Conservation (phyloP, 768 basidiomycete species). For the Suillus clintonianus region DNA sequence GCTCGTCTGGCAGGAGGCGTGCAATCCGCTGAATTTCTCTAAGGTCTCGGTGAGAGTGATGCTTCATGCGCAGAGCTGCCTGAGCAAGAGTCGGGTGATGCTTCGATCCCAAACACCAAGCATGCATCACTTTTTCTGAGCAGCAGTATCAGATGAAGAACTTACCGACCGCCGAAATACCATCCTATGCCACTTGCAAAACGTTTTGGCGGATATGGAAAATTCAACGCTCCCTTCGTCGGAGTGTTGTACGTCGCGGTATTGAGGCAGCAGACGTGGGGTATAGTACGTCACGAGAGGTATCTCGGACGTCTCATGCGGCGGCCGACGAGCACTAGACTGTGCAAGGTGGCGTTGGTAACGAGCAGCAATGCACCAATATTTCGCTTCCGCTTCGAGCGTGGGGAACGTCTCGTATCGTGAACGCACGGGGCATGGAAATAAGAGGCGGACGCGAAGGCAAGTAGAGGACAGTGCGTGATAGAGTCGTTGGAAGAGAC, state of each 20-base stretch:
- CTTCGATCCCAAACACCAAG: conserved; percentile 19
- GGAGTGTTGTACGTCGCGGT: conserved; percentile 27
- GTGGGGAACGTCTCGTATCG: conserved; percentile 22
- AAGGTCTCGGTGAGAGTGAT: conserved; percentile 39
- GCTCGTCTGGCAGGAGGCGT: conserved; percentile 38
- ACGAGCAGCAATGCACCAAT: conserved; percentile 32
- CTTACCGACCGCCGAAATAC: conserved; percentile 43
- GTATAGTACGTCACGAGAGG: conserved; percentile 35
- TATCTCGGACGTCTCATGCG: conserved; percentile 8
- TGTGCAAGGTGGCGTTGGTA: conserved; percentile 23
- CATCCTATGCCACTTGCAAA: conserved; percentile 52
- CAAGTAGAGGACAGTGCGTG: conserved; percentile 16
- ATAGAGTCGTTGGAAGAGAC: conserved; percentile 14
- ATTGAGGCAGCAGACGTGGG: conserved; percentile 41
- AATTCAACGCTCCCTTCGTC: conserved; percentile 15
- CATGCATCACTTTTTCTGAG: background rate
- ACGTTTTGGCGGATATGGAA: conserved; percentile 33
- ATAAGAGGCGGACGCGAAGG: conserved; percentile 14
- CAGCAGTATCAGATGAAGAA: background rate
- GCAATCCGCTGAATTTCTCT: conserved; percentile 44
- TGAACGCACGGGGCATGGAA: conserved; percentile 13
- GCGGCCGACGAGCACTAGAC: conserved; percentile 1
- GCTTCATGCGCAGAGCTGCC: conserved; percentile 34
- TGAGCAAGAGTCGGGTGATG: conserved; percentile 36
- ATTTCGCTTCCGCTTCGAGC: conserved; percentile 26